Evolutionary conservation across 768 basidiomycete genomes (phyloP).

Genomic region (Lactarius quietus): DNA sequence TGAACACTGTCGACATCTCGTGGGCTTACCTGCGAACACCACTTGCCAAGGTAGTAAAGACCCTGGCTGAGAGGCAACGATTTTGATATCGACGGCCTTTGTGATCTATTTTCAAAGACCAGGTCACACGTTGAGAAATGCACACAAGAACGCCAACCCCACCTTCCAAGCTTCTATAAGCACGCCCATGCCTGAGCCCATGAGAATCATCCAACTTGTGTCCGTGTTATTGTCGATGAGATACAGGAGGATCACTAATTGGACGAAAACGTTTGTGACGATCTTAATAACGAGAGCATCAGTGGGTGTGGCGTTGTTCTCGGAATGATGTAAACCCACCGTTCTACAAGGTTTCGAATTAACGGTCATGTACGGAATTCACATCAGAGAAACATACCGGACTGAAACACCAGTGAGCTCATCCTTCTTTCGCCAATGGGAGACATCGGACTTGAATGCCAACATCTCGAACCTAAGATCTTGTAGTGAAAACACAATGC

Average conservation of each 20-base stretch:
- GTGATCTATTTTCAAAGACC: constrained; percentile 51
- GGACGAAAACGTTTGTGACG: constrained; percentile 92
- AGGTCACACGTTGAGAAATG: background rate
- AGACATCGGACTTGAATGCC: constrained; percentile 92
- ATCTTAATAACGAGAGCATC: constrained; percentile 42
- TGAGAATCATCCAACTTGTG: constrained; percentile 97
- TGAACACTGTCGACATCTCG: constrained; percentile 20
- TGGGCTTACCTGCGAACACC: constrained; percentile 66
- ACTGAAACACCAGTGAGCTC: constrained; percentile 95
- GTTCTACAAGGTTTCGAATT: constrained; percentile 4
- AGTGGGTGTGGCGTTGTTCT: constrained; percentile 41
- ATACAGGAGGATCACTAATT: constrained; percentile 84
- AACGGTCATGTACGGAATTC: constrained; percentile 6
- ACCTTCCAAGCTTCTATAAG: constrained; percentile 95
- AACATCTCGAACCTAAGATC: constrained; percentile 81
- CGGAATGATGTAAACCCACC: constrained; percentile 10
- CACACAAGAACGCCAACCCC: constrained; percentile 20
- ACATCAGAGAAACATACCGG: constrained; percentile 46
- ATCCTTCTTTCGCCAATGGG: constrained; percentile 92
- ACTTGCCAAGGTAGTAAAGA: constrained; percentile 74
- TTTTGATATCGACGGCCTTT: constrained; percentile 83
- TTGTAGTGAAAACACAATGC: constrained; percentile 20
- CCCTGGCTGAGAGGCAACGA: constrained; percentile 59
- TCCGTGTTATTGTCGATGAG: constrained; percentile 94
- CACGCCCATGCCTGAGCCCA: constrained; percentile 79